A percentile compares a stretch with the other conserved stretches of the same genome.
Evolutionary conservation across 2,329 filamentous ascomycete species (phyloP).

Genomic region (Phyllosticta paracitricarpa): DNA sequence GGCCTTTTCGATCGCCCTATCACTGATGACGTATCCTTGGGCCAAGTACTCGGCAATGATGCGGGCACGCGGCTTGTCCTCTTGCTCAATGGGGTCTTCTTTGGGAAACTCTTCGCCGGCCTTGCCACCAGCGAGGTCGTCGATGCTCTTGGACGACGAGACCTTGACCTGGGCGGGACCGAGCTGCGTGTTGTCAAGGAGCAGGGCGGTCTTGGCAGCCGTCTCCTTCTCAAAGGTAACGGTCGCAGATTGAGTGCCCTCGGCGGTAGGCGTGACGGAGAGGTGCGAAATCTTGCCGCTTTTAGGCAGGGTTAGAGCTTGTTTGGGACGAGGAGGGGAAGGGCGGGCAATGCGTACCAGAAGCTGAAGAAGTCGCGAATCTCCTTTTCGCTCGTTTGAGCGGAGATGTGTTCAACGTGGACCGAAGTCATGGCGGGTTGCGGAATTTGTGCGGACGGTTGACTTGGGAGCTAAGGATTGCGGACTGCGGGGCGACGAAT

Average conservation of each 20-base stretch:
- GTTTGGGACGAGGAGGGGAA: conserved; percentile 13
- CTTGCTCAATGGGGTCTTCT: conserved; percentile 58
- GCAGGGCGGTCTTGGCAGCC: conserved; percentile 89
- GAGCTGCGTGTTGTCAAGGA: conserved; percentile 94
- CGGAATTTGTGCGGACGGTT: neutral
- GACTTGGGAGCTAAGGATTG: neutral
- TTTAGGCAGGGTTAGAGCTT: conserved; percentile 9
- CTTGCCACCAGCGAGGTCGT: conserved; percentile 52
- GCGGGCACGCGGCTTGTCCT: conserved; percentile 90
- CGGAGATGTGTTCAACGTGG: conserved; percentile 80
- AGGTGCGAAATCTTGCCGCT: conserved; percentile 88
- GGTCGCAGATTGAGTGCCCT: conserved; percentile 69
- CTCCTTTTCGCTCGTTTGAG: conserved; percentile 76
- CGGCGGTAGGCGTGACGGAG: conserved; percentile 56
- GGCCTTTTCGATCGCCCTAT: conserved; percentile 67
- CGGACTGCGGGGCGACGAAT: neutral
- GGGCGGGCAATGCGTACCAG: conserved; percentile 48
- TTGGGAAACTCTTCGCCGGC: conserved; percentile 39
- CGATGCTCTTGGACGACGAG: conserved; percentile 56
- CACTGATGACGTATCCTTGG: conserved; percentile 79
- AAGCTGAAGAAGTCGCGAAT: conserved; percentile 97
- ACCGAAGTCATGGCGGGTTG: conserved; percentile 52
- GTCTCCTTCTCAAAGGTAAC: conserved; percentile 96
- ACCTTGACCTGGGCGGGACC: conserved; percentile 70
- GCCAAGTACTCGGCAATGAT: conserved; percentile 96